phyloP scores from a whole-genome alignment of 129 eudicot genomes.

The Escallonia herrerae region DNA sequence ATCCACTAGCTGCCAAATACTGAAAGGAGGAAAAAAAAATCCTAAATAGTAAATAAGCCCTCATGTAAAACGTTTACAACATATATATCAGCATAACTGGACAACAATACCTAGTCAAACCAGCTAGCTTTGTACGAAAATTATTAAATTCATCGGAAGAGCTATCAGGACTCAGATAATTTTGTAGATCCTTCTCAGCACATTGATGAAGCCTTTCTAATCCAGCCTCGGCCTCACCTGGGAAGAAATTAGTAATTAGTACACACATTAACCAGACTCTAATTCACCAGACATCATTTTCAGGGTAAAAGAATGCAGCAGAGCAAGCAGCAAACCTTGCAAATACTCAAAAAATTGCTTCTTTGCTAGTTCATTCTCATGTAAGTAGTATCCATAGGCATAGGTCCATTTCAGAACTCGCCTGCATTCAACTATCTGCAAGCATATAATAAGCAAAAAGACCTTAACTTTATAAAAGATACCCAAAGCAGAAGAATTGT shows the following conservation, averaged over 20 bases:
- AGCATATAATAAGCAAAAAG: conserved; percentile 1
- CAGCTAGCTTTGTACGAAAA: conserved; percentile 63
- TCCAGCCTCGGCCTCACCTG: conserved; percentile 89
- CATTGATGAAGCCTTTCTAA: conserved; percentile 86
- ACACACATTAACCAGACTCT: too few relatives aligned
- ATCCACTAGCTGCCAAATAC: too few relatives aligned
- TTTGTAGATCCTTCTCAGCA: conserved; percentile 57
- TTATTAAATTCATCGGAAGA: conserved; percentile 31
- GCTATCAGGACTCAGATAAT: conserved; percentile 18
- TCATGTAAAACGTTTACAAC: too few relatives aligned
- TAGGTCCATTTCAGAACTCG: conserved; percentile 84
- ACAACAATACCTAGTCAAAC: conserved; percentile 52
- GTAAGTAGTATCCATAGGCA: conserved; percentile 76
- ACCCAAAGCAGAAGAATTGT: too few relatives aligned
- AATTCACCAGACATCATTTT: too few relatives aligned
- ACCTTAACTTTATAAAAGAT: too few relatives aligned
- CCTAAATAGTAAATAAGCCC: too few relatives aligned
- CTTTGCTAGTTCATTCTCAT: conserved; percentile 42
- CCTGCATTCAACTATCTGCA: conserved; percentile 85
- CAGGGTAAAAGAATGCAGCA: background rate
- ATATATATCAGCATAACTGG: too few relatives aligned
- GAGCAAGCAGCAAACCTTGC: conserved; percentile 24
- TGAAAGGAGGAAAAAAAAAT: too few relatives aligned
- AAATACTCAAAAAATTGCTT: conserved; percentile 35
- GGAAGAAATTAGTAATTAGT: background rate